These are phyloP conservation scores for Chimonanthus salicifolius DNA, from an alignment of 164 flowering plant species.

Conservation along the genomic window DNA sequence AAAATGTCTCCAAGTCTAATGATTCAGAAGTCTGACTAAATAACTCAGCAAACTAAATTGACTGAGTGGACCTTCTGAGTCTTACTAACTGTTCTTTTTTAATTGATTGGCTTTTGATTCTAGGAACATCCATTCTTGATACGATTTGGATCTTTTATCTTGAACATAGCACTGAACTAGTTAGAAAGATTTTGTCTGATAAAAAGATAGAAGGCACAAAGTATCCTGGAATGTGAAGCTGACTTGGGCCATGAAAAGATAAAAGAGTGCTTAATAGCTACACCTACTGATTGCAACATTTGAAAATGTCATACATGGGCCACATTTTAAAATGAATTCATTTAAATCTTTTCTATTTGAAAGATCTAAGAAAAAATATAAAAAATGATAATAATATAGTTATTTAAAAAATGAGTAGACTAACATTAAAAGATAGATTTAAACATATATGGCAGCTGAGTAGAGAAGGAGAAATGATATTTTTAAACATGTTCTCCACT, in stretches of 20 bases:
- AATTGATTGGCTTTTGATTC: too few relatives aligned
- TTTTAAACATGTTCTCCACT: background rate
- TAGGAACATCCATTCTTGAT: too few relatives aligned
- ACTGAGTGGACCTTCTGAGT: too few relatives aligned
- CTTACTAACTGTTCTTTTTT: too few relatives aligned
- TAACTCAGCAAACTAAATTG: too few relatives aligned
- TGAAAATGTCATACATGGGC: background rate
- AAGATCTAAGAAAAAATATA: background rate
- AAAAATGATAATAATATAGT: background rate
- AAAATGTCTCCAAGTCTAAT: too few relatives aligned
- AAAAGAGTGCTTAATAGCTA: background rate
- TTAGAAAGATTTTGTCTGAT: too few relatives aligned
- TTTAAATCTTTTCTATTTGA: background rate
- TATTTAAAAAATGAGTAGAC: background rate
- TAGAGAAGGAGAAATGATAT: background rate
- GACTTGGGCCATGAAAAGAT: background rate
- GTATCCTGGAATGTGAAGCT: background rate
- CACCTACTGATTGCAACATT: constrained; percentile 1
- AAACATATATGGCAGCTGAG: too few relatives aligned
- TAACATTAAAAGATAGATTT: background rate
- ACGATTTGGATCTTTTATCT: too few relatives aligned
- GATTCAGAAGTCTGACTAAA: too few relatives aligned
- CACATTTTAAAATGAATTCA: background rate
- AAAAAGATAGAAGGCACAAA: background rate
- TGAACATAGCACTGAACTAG: too few relatives aligned